Conservation (phyloP, 2,329 filamentous ascomycete genomes). For the Nannizzia gypsea region DNA sequence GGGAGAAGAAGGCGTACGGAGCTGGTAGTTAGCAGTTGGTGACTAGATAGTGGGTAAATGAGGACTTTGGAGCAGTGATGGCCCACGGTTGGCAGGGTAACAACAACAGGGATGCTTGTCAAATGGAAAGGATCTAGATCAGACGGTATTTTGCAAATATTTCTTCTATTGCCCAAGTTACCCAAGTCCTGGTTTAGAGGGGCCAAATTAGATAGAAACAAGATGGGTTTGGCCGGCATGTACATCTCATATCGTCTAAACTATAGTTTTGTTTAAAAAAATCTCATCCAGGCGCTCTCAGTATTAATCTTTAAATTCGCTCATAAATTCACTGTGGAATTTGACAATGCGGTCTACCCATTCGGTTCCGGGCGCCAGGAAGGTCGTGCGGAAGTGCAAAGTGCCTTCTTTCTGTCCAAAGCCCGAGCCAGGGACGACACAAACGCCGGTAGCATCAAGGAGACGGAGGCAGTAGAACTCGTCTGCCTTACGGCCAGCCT, state of each 20-base stretch:
- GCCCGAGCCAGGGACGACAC: constrained; percentile 80
- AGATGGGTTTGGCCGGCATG: no score
- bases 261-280: no score
- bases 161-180: neutral
- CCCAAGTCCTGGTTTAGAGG: neutral
- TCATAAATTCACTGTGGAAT: constrained; percentile 87
- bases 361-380: constrained; percentile 88
- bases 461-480: constrained; percentile 90
- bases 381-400: constrained; percentile 91
- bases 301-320: constrained; percentile 49
- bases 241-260: neutral
- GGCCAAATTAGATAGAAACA: neutral
- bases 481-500: constrained; percentile 64
- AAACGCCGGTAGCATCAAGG: constrained; percentile 88
- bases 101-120: neutral
- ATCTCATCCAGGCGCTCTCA: neutral
- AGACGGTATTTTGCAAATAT: neutral
- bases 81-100: neutral
- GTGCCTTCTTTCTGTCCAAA: constrained; percentile 91
- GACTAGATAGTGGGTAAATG: neutral
- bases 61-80: neutral
- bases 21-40: neutral
- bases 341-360: constrained; percentile 80
- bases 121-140: neutral
- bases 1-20: neutral